Conservation (phyloP, 768 basidiomycete genomes). For the Auriscalpium vulgare region DNA sequence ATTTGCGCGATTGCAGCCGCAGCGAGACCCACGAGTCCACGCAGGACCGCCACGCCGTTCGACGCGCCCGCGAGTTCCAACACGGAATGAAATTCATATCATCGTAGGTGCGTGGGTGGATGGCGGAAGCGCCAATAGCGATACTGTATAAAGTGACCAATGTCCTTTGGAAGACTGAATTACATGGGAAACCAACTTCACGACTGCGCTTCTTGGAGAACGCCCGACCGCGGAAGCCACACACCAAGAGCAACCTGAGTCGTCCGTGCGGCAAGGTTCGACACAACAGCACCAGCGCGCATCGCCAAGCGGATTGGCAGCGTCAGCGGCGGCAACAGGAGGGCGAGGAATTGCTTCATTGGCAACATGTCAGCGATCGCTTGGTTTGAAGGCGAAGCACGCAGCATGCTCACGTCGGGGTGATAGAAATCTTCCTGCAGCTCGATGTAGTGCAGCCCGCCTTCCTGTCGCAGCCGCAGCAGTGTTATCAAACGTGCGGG, state of each 20-base stretch:
- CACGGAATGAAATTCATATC: too few relatives aligned
- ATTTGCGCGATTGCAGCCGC: too few relatives aligned
- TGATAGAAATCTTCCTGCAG: slow-evolving; percentile 56
- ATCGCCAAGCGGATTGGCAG: slow-evolving; percentile 30
- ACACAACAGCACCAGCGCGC: slow-evolving; percentile 13
- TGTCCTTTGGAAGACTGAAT: too few relatives aligned
- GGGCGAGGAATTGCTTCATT: slow-evolving; percentile 36
- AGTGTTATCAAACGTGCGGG: slow-evolving; percentile 44
- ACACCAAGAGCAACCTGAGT: slow-evolving; percentile 1
- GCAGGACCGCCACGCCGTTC: too few relatives aligned
- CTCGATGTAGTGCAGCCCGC: slow-evolving; percentile 35
- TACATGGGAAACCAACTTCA: too few relatives aligned
- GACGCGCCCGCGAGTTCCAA: too few relatives aligned
- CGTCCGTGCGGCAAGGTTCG: slow-evolving; percentile 2
- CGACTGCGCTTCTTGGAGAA: not conserved
- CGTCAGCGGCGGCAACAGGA: slow-evolving; percentile 35
- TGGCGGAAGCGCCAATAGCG: too few relatives aligned
- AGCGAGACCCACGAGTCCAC: too few relatives aligned
- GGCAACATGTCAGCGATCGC: slow-evolving; percentile 1
- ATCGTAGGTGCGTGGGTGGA: too few relatives aligned
- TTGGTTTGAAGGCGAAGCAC: not conserved
- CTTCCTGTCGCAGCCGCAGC: slow-evolving; percentile 40
- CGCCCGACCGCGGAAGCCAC: slow-evolving; percentile 1
- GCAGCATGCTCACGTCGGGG: slow-evolving; percentile 32
- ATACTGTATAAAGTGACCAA: too few relatives aligned